Conservation (phyloP, 1,284 basidiomycete genomes). For the Ustilago bromivora region DNA sequence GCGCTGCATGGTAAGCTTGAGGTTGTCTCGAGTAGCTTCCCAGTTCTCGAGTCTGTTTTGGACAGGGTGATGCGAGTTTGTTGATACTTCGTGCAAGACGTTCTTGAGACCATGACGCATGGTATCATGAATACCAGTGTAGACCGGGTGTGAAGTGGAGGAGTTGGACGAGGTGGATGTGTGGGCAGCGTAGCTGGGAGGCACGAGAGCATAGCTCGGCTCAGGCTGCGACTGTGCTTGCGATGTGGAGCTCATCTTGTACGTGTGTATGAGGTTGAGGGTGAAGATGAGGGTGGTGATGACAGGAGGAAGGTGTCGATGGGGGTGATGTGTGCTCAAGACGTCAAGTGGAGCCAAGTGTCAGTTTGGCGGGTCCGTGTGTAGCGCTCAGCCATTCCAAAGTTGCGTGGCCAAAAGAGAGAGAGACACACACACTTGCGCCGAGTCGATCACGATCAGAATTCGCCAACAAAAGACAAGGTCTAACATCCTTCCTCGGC, state of each 20-base stretch:
- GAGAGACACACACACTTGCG: background rate
- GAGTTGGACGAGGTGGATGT: conserved; percentile 33
- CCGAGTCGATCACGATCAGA: conserved; percentile 25
- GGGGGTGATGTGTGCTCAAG: background rate
- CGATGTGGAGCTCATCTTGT: conserved; percentile 26
- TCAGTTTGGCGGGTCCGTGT: conserved; percentile 23
- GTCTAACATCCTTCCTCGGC: conserved; percentile 1
- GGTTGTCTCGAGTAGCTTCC: conserved; percentile 89
- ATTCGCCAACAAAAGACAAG: background rate
- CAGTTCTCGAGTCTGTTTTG: conserved; percentile 73
- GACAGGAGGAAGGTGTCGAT: conserved; percentile 3
- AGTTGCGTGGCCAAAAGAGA: conserved; percentile 3
- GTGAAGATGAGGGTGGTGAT: background rate
- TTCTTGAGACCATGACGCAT: conserved; percentile 64
- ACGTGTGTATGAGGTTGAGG: background rate
- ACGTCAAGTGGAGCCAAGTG: conserved; percentile 7
- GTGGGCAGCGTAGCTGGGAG: conserved; percentile 37
- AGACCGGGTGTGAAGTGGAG: conserved; percentile 61
- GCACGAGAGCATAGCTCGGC: conserved; percentile 55
- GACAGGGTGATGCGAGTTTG: conserved; percentile 57
- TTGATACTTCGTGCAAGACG: conserved; percentile 54
- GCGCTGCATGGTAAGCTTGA: conserved; percentile 86
- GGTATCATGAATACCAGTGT: conserved; percentile 64
- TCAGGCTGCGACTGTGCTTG: conserved; percentile 31
- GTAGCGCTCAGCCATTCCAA: conserved; percentile 13